phyloP scores from a whole-genome alignment of 345 rosid genomes.

The Turritis glabra region DNA sequence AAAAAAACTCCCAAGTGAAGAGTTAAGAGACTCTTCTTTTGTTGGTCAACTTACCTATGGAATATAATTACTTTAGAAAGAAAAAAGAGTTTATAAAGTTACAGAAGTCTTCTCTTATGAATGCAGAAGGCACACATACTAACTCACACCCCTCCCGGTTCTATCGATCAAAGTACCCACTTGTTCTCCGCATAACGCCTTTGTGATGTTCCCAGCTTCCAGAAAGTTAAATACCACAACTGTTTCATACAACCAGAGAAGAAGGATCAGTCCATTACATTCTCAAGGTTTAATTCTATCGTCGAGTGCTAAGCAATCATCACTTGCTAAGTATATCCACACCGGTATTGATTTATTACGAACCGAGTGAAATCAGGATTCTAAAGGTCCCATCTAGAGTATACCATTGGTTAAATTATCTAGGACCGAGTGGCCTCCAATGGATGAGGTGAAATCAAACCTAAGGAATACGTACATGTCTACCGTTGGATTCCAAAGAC shows the following conservation, averaged over 20 bases:
- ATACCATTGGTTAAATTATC: background rate
- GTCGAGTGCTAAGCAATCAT: background rate
- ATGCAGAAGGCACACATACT: background rate
- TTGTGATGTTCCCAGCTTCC: conserved; percentile 80
- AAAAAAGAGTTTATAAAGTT: conserved; percentile 2
- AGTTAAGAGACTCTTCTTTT: background rate
- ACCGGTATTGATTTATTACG: background rate
- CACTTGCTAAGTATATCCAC: background rate
- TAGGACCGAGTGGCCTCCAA: background rate
- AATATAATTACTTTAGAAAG: conserved; percentile 8
- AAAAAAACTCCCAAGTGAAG: background rate
- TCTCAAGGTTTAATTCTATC: background rate
- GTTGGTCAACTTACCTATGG: conserved; percentile 15
- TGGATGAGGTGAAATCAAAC: too few relatives aligned
- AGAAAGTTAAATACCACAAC: conserved; percentile 86
- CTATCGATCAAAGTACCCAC: conserved; percentile 84
- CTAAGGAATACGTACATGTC: background rate
- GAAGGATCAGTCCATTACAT: background rate
- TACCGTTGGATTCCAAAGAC: background rate
- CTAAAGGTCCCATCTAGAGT: background rate
- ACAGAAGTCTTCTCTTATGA: conserved; percentile 2
- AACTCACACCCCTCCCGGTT: conserved; percentile 45
- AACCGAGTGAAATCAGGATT: background rate
- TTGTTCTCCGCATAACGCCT: conserved; percentile 84
- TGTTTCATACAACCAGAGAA: conserved; percentile 26